These are phyloP conservation scores for Ophiostoma quercus DNA, from an alignment of 2,329 filamentous ascomycete genomes.

Conservation along the genomic window DNA sequence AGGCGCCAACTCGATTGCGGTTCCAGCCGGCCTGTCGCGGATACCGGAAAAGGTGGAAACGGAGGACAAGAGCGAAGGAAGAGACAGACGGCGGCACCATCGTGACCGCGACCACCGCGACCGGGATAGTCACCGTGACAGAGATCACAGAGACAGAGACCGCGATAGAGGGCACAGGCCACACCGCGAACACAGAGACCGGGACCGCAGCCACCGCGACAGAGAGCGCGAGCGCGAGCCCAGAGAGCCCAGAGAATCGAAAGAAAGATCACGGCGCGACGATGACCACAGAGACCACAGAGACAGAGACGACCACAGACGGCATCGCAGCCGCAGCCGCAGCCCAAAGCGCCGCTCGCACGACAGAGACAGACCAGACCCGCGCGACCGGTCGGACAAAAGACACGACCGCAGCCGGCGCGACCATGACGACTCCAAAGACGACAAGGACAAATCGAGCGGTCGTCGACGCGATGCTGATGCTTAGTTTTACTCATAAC, in stretches of 20 bases:
- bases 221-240: not conserved
- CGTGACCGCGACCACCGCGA: not conserved
- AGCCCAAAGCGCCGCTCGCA: conserved; percentile 28
- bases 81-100: conserved; percentile 20
- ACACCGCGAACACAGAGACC: not conserved
- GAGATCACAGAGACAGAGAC: conserved; percentile 3
- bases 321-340: conserved; percentile 29
- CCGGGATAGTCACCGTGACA: not conserved
- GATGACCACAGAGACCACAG: conserved; percentile 27
- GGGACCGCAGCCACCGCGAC: not conserved
- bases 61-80: conserved; percentile 30
- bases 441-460: not conserved
- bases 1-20: conserved; percentile 59
- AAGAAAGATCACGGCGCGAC: conserved; percentile 31
- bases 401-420: not conserved
- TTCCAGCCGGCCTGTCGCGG: conserved; percentile 18
- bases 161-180: not conserved
- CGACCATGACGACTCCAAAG: not conserved
- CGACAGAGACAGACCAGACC: conserved; percentile 26
- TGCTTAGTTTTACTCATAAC: not conserved
- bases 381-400: not conserved
- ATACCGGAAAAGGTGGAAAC: conserved; percentile 27
- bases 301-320: not conserved
- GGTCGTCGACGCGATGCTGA: not conserved
- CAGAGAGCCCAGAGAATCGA: not conserved